phyloP scores from a whole-genome alignment of 176 grass and related monocot genomes.

The Saccharum officinarum region DNA sequence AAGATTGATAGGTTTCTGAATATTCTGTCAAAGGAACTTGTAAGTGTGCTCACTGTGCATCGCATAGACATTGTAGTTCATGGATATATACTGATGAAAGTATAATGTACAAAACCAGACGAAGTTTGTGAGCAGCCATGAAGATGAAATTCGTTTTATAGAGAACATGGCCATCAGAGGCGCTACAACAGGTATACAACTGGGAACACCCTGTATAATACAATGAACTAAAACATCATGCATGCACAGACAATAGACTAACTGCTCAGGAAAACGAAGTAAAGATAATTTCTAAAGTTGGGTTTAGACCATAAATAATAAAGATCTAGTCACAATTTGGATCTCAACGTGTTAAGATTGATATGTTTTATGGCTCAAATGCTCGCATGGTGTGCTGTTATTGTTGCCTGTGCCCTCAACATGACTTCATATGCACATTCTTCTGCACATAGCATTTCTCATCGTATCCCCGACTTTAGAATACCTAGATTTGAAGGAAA shows the following conservation, averaged over 20 bases:
- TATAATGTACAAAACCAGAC: conserved; percentile 53
- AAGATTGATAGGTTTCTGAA: conserved; percentile 78
- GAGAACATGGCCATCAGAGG: conserved; percentile 67
- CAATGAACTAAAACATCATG: background rate
- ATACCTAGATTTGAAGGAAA: background rate
- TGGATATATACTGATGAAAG: conserved; percentile 31
- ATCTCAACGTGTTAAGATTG: background rate
- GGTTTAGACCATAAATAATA: background rate
- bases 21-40: conserved; percentile 73
- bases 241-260: background rate
- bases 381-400: background rate
- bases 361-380: background rate
- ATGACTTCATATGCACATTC: background rate
- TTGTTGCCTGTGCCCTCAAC: background rate
- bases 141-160: conserved; percentile 76
- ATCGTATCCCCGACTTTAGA: background rate
- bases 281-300: conserved; percentile 2
- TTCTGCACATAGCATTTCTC: background rate
- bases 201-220: background rate
- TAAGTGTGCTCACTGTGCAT: conserved; percentile 44
- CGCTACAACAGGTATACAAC: conserved; percentile 64
- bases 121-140: conserved; percentile 79
- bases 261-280: background rate
- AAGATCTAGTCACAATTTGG: background rate
- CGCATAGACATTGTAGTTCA: background rate